Conservation (phyloP, 495 filamentous ascomycete genomes). For the Hapsidospora chrysogenum region DNA sequence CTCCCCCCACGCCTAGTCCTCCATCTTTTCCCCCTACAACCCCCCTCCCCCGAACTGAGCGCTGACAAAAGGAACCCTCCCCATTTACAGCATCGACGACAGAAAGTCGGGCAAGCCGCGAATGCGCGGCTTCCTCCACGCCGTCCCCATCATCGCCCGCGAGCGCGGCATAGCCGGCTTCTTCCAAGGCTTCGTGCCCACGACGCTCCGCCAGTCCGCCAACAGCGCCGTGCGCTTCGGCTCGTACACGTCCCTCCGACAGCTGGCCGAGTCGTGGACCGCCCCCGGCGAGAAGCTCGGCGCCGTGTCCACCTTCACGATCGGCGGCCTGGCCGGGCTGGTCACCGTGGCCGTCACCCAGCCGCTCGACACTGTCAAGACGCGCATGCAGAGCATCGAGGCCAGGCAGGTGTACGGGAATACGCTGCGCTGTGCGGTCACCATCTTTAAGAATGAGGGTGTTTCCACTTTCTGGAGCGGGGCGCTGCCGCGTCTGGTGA, state of each 20-base stretch:
- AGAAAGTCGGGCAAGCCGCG: constrained; percentile 74
- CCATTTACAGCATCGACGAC: constrained; percentile 62
- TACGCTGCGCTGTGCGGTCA: constrained; percentile 65
- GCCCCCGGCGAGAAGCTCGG: constrained; percentile 92
- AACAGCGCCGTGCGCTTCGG: constrained; percentile 85
- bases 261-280: constrained; percentile 81
- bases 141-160: constrained; percentile 65
- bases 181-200: constrained; percentile 93
- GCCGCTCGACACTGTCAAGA: constrained; percentile 91
- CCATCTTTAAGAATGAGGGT: constrained; percentile 82
- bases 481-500: constrained; percentile 66
- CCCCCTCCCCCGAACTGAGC: too few relatives aligned
- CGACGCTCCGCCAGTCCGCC: constrained; percentile 83
- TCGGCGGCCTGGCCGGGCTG: constrained; percentile 76
- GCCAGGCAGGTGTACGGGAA: constrained; percentile 73
- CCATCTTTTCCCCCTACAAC: background rate
- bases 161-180: constrained; percentile 83
- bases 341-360: constrained; percentile 90
- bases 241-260: constrained; percentile 77
- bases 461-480: constrained; percentile 87
- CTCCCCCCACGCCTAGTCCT: background rate
- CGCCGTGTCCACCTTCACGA: constrained; percentile 71
- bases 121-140: constrained; percentile 86
- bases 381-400: constrained; percentile 94
- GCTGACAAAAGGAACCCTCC: background rate